phyloP scores from a whole-genome alignment of 305 asterid species.

The Caryopteris hybrid region DNA sequence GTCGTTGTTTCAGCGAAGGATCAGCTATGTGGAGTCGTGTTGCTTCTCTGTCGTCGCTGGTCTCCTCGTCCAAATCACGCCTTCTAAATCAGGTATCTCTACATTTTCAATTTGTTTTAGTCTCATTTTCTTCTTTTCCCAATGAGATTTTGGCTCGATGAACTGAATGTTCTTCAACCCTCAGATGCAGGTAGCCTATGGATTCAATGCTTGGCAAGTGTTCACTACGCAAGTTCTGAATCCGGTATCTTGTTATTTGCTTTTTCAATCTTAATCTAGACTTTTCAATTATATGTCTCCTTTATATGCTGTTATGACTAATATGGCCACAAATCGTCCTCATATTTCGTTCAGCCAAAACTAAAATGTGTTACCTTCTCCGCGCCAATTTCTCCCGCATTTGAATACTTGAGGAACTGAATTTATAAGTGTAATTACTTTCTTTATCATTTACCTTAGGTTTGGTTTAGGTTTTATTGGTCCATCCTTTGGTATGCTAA shows the following conservation, averaged over 20 bases:
- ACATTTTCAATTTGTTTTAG: neutral
- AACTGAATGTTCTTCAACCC: neutral
- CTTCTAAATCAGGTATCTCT: constrained; percentile 44
- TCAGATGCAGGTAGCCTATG: constrained; percentile 38
- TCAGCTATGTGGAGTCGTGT: constrained; percentile 77
- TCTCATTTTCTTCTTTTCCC: neutral
- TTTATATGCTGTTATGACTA: neutral
- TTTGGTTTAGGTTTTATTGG: neutral
- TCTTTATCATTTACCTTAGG: neutral
- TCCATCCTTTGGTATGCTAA: neutral
- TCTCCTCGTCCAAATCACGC: constrained; percentile 43
- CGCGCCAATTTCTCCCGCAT: neutral
- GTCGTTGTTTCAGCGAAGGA: neutral
- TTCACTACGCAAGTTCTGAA: constrained; percentile 42
- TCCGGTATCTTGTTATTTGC: constrained; percentile 35
- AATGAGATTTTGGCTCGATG: neutral
- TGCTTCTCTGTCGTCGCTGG: constrained; percentile 41
- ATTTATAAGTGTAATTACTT: neutral
- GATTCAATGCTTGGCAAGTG: constrained; percentile 36
- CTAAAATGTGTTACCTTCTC: neutral
- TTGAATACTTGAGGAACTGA: neutral
- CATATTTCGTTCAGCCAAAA: neutral
- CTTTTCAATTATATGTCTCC: neutral
- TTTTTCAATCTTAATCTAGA: neutral
- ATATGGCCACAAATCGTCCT: neutral